phyloP scores from a whole-genome alignment of 352 stramenopile genomes.

The Phytophthora pseudosyringae region DNA sequence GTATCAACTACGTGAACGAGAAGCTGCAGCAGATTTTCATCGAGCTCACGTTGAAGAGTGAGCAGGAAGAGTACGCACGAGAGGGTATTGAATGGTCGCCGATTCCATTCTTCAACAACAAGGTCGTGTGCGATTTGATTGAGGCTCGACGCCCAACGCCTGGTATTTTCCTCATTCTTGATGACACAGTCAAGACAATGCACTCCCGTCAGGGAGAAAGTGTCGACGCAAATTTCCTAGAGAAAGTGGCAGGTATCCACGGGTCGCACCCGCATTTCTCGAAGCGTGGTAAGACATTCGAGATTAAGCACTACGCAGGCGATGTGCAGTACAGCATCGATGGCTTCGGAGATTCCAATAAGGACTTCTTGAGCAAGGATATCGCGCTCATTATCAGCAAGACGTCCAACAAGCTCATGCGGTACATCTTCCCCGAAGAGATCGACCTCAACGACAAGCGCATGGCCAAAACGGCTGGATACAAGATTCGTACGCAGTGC shows the following conservation, averaged over 20 bases:
- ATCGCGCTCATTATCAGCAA: conserved; percentile 83
- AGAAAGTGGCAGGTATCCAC: conserved; percentile 79
- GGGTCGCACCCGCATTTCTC: conserved; percentile 75
- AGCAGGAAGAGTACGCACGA: conserved; percentile 95
- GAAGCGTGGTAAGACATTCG: conserved; percentile 86
- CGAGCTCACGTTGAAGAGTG: conserved; percentile 88
- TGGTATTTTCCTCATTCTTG: conserved; percentile 86
- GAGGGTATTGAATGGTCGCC: conserved; percentile 92
- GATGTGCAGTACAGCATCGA: conserved; percentile 87
- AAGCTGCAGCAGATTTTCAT: conserved; percentile 95
- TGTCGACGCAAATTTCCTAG: conserved; percentile 82
- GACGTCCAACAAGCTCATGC: conserved; percentile 86
- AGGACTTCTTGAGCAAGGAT: conserved; percentile 85
- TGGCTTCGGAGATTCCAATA: conserved; percentile 83
- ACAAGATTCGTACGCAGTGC: conserved; percentile 89
- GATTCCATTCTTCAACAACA: conserved; percentile 96
- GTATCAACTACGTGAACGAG: conserved; percentile 96
- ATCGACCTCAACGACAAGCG: conserved; percentile 85
- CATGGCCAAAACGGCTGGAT: conserved; percentile 79
- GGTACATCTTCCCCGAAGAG: conserved; percentile 86
- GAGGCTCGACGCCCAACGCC: conserved; percentile 75
- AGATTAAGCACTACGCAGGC: conserved; percentile 88
- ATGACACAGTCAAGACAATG: conserved; percentile 90
- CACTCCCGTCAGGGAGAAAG: conserved; percentile 83
- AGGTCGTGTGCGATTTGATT: conserved; percentile 90